Percentiles rank a stretch among this genome's conserved stretches.
Conservation (phyloP, 169 alveolate species). For the Plasmodium gallinaceum region DNA sequence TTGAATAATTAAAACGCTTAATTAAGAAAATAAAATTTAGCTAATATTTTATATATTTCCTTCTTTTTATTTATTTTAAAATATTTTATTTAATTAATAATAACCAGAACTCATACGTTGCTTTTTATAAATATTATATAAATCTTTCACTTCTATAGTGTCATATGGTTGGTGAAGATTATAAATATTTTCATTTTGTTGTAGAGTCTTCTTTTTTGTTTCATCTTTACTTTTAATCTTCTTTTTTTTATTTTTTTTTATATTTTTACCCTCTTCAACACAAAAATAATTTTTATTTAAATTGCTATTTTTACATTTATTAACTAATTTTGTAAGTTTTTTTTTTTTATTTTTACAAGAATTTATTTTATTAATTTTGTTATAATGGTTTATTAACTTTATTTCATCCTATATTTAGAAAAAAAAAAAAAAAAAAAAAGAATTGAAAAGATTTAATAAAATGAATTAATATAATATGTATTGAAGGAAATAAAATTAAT, state of each 20-base stretch:
- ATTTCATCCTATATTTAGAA: conserved; percentile 15
- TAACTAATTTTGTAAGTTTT: conserved; percentile 27
- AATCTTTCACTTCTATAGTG: conserved; percentile 59
- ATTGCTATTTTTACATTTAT: conserved; percentile 36
- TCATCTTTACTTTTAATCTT: conserved; percentile 24
- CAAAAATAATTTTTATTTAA: conserved; percentile 51
- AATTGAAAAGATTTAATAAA: neutral
- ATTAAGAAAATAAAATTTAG: too few species aligned
- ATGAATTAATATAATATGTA: neutral
- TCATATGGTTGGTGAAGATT: conserved; percentile 55
- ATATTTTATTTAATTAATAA: conserved; percentile 15
- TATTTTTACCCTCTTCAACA: conserved; percentile 29
- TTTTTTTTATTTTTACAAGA: conserved; percentile 18
- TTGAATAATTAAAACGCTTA: too few species aligned
- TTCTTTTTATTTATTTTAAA: neutral
- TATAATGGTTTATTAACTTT: conserved; percentile 3
- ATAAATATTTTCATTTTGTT: conserved; percentile 47
- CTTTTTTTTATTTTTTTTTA: conserved; percentile 40
- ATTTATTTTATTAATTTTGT: neutral
- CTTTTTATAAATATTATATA: conserved; percentile 50
- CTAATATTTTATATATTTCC: neutral
- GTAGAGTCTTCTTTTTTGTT: conserved; percentile 27
- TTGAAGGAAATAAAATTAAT: too few species aligned
- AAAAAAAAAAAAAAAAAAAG: neutral
- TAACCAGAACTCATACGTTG: neutral